phyloP scores from a whole-genome alignment of 345 rosid genomes.

The Pugionium dolabratum region DNA sequence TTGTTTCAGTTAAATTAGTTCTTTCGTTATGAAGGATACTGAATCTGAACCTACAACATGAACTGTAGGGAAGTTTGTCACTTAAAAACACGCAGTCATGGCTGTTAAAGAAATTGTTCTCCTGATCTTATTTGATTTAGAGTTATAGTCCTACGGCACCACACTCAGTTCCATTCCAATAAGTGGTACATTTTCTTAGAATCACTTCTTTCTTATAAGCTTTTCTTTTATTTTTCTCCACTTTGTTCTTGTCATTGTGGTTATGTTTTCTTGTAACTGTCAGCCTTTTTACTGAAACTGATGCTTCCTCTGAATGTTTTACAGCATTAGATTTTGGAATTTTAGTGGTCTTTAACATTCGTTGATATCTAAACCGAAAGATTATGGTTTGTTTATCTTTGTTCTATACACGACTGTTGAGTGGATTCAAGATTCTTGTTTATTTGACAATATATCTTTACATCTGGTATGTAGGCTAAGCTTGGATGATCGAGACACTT shows the following conservation, averaged over 20 bases:
- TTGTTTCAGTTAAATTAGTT: neutral
- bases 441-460: conserved; percentile 7
- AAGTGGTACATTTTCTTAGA: neutral
- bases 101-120: neutral
- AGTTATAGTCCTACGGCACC: neutral
- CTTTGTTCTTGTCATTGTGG: neutral
- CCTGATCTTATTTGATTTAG: neutral
- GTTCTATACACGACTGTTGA: neutral
- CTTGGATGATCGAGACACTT: conserved; percentile 49
- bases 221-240: neutral
- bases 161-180: neutral
- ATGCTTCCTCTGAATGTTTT: conserved; percentile 9
- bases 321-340: neutral
- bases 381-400: neutral
- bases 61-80: neutral
- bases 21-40: neutral
- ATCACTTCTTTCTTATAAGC: neutral
- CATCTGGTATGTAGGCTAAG: conserved; percentile 50
- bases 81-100: neutral
- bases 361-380: neutral
- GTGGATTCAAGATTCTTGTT: neutral
- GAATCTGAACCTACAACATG: neutral
- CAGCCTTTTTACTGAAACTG: neutral
- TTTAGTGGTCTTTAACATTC: neutral
- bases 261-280: neutral